phyloP scores from a whole-genome alignment of 306 rosid species.

The Fragaria nilgerrensis region DNA sequence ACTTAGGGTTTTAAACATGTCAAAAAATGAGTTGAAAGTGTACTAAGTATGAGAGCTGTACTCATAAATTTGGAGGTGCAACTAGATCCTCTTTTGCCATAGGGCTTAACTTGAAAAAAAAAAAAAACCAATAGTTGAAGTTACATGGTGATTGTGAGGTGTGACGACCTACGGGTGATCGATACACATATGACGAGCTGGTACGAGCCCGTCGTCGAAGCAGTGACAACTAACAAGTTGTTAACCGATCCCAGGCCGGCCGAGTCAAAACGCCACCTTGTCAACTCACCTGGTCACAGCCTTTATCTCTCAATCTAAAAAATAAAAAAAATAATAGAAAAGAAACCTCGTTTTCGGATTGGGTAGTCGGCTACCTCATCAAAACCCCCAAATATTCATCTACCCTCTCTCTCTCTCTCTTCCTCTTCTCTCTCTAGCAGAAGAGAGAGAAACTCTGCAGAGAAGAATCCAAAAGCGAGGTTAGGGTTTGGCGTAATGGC shows the following conservation, averaged over 20 bases:
- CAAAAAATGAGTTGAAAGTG: too few species aligned
- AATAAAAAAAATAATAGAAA: background rate
- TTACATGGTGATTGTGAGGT: too few species aligned
- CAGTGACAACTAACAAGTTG: background rate
- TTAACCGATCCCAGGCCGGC: background rate
- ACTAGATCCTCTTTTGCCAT: too few species aligned
- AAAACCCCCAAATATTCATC: conserved; percentile 26
- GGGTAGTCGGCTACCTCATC: conserved; percentile 48
- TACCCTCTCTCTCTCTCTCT: background rate
- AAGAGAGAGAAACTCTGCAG: conserved; percentile 19
- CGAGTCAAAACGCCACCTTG: conserved; percentile 9
- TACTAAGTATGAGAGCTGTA: too few species aligned
- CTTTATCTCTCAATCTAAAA: background rate
- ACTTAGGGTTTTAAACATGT: too few species aligned
- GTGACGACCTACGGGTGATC: too few species aligned
- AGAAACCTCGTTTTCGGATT: conserved; percentile 32
- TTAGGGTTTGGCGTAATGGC: conserved; percentile 33
- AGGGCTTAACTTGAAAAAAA: too few species aligned
- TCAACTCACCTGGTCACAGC: conserved; percentile 31
- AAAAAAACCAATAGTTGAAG: too few species aligned
- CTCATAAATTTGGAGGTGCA: too few species aligned
- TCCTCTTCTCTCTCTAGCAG: conserved; percentile 23
- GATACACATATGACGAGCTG: background rate
- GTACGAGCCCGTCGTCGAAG: background rate
- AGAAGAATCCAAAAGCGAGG: background rate